Conservation (phyloP, 2,329 filamentous ascomycete species). For the Fusarium nanum region DNA sequence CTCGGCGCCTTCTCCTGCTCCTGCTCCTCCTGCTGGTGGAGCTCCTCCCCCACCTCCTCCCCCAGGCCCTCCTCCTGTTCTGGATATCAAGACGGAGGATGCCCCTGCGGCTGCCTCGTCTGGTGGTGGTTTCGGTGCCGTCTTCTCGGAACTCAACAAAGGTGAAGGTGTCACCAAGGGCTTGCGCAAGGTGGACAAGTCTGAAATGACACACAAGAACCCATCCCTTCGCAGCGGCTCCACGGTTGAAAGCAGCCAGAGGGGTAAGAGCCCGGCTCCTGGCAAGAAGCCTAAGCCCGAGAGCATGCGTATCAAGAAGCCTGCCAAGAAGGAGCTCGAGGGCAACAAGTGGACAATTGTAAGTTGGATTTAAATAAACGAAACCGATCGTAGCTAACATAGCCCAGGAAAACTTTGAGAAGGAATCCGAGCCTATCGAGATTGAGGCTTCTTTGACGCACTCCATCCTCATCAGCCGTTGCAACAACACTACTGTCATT, state of each 20-base stretch:
- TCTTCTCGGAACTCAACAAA: slow-evolving; percentile 92
- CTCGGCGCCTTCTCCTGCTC: slow-evolving; percentile 57
- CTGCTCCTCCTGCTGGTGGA: slow-evolving; percentile 65
- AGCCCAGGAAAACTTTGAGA: slow-evolving; percentile 87
- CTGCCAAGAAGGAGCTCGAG: slow-evolving; percentile 80
- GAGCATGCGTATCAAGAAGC: slow-evolving; percentile 86
- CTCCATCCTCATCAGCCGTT: slow-evolving; percentile 90
- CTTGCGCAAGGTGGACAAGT: slow-evolving; percentile 92
- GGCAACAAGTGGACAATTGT: slow-evolving; percentile 95
- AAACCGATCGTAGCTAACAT: slow-evolving; percentile 13
- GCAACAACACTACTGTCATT: slow-evolving; percentile 90
- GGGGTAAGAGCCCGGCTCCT: slow-evolving; percentile 87
- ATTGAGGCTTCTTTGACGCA: slow-evolving; percentile 86
- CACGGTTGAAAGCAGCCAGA: slow-evolving; percentile 71
- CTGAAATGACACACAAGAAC: slow-evolving; percentile 99
- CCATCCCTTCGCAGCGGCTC: slow-evolving; percentile 82
- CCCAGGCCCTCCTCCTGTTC: slow-evolving; percentile 75
- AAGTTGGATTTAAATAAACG: slow-evolving; percentile 48
- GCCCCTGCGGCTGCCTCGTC: slow-evolving; percentile 52
- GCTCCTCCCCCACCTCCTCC: slow-evolving; percentile 61
- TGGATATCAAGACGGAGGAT: slow-evolving; percentile 65
- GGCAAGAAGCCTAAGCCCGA: slow-evolving; percentile 89
- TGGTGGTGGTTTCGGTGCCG: slow-evolving; percentile 87
- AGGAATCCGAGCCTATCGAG: slow-evolving; percentile 76
- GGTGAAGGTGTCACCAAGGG: slow-evolving; percentile 89